phyloP scores from a whole-genome alignment of 176 grass and related monocot species.

The Phragmites australis region DNA sequence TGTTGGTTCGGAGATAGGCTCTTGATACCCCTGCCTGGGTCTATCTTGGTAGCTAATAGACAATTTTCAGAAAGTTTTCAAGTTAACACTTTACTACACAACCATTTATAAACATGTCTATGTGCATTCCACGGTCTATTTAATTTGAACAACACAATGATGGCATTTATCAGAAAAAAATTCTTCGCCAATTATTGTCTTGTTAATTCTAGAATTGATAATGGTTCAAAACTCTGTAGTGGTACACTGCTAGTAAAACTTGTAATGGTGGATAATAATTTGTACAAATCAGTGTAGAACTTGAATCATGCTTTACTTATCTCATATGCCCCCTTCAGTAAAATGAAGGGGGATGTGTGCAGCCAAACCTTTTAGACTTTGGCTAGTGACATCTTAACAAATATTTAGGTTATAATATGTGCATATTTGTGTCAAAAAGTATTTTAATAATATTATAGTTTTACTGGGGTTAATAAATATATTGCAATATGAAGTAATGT shows the following conservation, averaged over 20 bases:
- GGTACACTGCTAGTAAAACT: neutral
- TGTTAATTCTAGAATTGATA: neutral
- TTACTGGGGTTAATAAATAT: neutral
- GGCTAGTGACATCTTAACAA: neutral
- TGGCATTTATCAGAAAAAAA: neutral
- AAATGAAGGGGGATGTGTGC: neutral
- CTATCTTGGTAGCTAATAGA: neutral
- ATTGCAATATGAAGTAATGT: neutral
- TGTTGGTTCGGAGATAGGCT: neutral
- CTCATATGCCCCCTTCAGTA: neutral
- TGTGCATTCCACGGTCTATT: neutral
- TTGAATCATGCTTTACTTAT: slow-evolving; percentile 7
- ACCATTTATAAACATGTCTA: neutral
- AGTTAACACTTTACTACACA: neutral
- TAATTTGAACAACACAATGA: neutral
- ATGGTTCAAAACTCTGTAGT: slow-evolving; percentile 2
- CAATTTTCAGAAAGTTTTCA: neutral
- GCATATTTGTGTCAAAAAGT: neutral
- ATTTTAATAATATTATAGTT: neutral
- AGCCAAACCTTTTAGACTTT: neutral
- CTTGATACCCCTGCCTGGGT: neutral
- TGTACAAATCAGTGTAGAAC: neutral
- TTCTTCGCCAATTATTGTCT: neutral
- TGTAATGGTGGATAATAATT: slow-evolving; percentile 5
- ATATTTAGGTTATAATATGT: neutral